These are phyloP conservation scores for Cercospora citrullina DNA, from an alignment of 2,329 filamentous ascomycete species.

Conservation along the genomic window DNA sequence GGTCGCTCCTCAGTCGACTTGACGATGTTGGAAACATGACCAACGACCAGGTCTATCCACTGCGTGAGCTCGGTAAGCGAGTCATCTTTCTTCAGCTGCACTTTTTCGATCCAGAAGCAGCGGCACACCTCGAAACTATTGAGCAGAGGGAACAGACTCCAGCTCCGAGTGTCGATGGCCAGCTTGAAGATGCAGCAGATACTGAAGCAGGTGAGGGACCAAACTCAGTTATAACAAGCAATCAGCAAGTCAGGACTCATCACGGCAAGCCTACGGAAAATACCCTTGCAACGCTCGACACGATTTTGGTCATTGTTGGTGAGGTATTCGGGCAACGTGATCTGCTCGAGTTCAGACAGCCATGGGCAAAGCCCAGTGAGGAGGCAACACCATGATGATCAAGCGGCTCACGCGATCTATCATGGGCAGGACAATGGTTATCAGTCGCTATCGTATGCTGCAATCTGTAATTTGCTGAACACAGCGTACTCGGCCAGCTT, in stretches of 20 bases:
- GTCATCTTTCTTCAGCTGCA: conserved; percentile 49
- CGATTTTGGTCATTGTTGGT: conserved; percentile 84
- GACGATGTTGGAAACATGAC: conserved; percentile 69
- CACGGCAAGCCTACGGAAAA: conserved; percentile 20
- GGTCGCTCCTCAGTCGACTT: conserved; percentile 75
- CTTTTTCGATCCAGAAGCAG: conserved; percentile 31
- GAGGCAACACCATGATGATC: background rate
- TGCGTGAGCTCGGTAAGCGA: conserved; percentile 77
- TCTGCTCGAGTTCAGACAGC: conserved; percentile 67
- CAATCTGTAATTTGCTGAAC: background rate
- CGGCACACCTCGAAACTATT: conserved; percentile 31
- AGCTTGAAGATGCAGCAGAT: conserved; percentile 41
- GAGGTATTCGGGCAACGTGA: conserved; percentile 90
- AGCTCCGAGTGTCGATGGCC: conserved; percentile 24
- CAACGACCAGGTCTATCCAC: conserved; percentile 70
- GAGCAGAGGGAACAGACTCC: conserved; percentile 13
- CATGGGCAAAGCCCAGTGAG: conserved; percentile 27
- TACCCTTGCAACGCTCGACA: conserved; percentile 71
- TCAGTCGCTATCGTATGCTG: background rate
- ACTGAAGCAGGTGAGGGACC: conserved; percentile 36
- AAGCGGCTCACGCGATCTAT: background rate
- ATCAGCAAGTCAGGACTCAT: background rate
- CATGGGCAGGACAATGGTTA: background rate
- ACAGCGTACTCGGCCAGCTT: background rate
- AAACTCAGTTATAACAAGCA: background rate